These are phyloP conservation scores for Nothophoma quercina DNA, from an alignment of 2,329 filamentous ascomycete species.

Conservation along the genomic window DNA sequence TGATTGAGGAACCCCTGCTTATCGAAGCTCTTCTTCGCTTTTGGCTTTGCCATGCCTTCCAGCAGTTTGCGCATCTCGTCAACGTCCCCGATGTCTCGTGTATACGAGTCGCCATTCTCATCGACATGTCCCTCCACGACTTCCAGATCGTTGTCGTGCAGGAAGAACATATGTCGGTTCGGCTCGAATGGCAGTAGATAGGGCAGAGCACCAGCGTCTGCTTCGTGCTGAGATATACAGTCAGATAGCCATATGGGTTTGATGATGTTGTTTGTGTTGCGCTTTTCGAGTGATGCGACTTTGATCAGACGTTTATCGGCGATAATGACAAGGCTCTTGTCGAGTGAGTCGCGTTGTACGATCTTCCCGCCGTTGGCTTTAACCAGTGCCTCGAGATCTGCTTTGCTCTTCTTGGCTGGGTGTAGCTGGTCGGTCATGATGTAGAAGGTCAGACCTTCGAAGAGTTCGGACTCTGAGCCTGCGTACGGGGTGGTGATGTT, in stretches of 20 bases:
- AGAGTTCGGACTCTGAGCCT: constrained; percentile 69
- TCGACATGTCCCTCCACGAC: constrained; percentile 72
- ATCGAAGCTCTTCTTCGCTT: constrained; percentile 27
- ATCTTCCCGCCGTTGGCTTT: constrained; percentile 84
- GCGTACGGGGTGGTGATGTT: constrained; percentile 60
- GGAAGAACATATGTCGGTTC: constrained; percentile 75
- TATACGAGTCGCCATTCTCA: constrained; percentile 82
- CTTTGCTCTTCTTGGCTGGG: constrained; percentile 77
- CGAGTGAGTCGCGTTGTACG: constrained; percentile 73
- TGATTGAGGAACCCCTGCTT: constrained; percentile 34
- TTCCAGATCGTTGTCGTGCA: constrained; percentile 63
- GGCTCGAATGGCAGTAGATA: constrained; percentile 71
- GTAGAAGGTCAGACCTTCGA: constrained; percentile 80
- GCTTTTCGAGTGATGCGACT: constrained; percentile 82
- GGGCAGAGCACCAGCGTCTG: constrained; percentile 60
- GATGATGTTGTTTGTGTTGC: constrained; percentile 74
- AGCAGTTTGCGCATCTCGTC: constrained; percentile 65
- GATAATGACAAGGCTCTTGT: constrained; percentile 71
- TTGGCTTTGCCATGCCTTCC: constrained; percentile 47
- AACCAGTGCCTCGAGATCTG: constrained; percentile 79
- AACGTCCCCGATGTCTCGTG: constrained; percentile 67
- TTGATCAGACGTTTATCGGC: constrained; percentile 83
- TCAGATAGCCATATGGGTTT: constrained; percentile 84
- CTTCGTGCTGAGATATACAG: constrained; percentile 70
- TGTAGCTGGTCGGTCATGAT: constrained; percentile 78